Base-by-base conservation (phyloP, 1,284 basidiomycete genomes). In the Boletus putidus region DNA sequence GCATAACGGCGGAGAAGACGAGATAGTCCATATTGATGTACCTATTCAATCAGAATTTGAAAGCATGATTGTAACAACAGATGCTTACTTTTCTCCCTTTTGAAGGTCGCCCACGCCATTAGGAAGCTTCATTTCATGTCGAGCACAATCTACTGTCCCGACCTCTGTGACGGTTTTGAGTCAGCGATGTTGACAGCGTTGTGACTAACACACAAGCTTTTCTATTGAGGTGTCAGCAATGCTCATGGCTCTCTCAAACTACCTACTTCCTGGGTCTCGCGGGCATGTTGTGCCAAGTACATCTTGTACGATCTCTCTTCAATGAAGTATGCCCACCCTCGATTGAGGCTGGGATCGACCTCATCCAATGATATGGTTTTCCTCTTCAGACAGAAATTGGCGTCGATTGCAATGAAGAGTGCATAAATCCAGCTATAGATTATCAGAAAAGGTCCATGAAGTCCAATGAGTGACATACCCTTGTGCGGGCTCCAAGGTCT, bases 371-470 rank as follows among this genome's bases (percentile, higher is more conserved):
- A 68, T 5, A 69, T 60, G 0, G 53, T 50, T 15, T 61, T 60
- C 1, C 60, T 61, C 49, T 73, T 74, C 15, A 76, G 57, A 0
- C 68, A 59, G 53, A 76, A 75, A 54, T 69, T 31, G 12, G 49
- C 49, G 33, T 51, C 29, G 14, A 51, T 51, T 11, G 49, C 49
- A 6, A 51, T 8, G 11, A 53, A 58, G 5, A 58, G 37, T 0
- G n/a, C 20, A 23, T 48, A 42, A 6, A 49, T 10, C 54, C 54
- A 55, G 29, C 29, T 29, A 29, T 29, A 29, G 29, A 29, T 29
- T 5, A 29, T 5, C 9, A 29, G 9, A 29, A 6, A 9, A 29
- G 6, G 9, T 29, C 6, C 6, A 6, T 6, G 29, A 29, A 29
- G 29, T 29, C 6, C 29, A 29, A 6, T 6, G 5, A 29, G 29